Base-by-base conservation (phyloP, 2,329 filamentous ascomycete genomes). In the Allantophomopsis lycopodina region DNA sequence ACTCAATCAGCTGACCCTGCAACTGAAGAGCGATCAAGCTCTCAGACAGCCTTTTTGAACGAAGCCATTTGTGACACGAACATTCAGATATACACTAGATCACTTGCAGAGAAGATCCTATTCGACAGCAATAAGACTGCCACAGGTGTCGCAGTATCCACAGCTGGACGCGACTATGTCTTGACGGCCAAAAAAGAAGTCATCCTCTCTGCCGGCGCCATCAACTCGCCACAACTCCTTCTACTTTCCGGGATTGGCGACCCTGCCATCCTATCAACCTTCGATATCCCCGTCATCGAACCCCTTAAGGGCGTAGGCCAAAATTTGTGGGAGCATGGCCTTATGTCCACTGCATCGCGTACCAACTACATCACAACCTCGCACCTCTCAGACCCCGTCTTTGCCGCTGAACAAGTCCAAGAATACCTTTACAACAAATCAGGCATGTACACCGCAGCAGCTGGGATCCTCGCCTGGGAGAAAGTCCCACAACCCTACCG, bases 161-260 rank as follows among this genome's bases (percentile, higher is more conserved):
- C 43, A 5, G 38, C 10, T 33, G 20, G 13, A 35, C 2, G 7
- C 35, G 4, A 37, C 7, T 28, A 37, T 13, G 30, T 20, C 18
- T 6, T 28, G 16, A 20, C 11, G 10, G 32, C 42, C 11, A 41
- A n/a, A 8, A 57, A 57, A 17, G 67, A 70, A 45, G 61, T 71
- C n/a, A 69, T 73, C 32, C 42, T 72, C 10, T 60, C 63, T 0
- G 66, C 63, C 1, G 69, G 69, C 11, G 56, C 60, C 3, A 69
- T 69, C 50, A 66, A 69, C 48, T 63, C 65, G 5, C 67, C 67
- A 0, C 67, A 72, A 45, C 57, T 71, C 5, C 59, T 71, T 5
- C 63, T 65, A 50, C 59, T 69, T 0, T 65, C 61, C 37, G 66
- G 67, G 10, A 57, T 73, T 18, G 68, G 68, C 0, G 60, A 64